Conservation (phyloP, 306 rosid genomes). For the Leucaena leucocephala region DNA sequence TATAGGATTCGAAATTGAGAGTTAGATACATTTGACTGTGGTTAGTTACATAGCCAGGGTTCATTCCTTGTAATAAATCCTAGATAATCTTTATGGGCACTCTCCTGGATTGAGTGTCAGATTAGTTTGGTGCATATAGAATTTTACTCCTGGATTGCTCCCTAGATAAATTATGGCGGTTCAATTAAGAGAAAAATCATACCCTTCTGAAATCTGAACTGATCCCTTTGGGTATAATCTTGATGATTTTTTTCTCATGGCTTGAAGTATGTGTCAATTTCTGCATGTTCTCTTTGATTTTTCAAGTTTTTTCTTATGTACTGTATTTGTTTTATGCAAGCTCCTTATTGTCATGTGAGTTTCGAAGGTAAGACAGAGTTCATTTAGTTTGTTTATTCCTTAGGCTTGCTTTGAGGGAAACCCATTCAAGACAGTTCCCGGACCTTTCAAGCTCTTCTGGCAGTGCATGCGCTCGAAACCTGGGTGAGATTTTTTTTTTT, state of each 20-base stretch:
- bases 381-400: constrained; percentile 26
- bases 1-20: not conserved
- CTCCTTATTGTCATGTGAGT: constrained; percentile 17
- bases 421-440: constrained; percentile 95
- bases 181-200: not conserved
- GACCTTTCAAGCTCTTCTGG: constrained; percentile 97
- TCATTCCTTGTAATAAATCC: not conserved
- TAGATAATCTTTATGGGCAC: not conserved
- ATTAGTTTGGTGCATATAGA: not conserved
- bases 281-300: constrained; percentile 12
- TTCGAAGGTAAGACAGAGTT: not conserved
- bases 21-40: not conserved
- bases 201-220: not conserved
- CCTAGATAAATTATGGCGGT: too few relatives aligned
- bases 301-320: not conserved
- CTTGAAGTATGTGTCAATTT: constrained; percentile 23
- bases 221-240: not conserved
- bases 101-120: not conserved
- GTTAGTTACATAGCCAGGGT: not conserved
- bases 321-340: constrained; percentile 1
- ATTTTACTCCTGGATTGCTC: not conserved
- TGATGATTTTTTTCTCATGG: not conserved
- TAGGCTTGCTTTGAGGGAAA: constrained; percentile 97
- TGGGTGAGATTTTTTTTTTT: not conserved
- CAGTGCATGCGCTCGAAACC: constrained; percentile 98